phyloP scores from a whole-genome alignment of 305 asterid genomes.

The Rubia tinctorum region DNA sequence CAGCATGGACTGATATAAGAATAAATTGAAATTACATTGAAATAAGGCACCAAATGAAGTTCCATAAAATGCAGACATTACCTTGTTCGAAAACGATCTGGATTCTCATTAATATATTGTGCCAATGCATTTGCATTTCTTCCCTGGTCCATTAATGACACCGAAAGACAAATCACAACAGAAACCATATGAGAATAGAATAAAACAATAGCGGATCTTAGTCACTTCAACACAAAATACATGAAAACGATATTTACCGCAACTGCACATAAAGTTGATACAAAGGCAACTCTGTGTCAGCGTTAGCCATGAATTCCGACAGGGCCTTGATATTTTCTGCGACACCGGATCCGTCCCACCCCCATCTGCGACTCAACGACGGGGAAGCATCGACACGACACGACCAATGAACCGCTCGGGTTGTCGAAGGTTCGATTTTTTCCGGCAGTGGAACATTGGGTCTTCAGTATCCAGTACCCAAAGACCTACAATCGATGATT shows the following conservation, averaged over 20 bases:
- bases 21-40: slow-evolving; percentile 1
- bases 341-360: no score
- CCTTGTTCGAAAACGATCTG: slow-evolving; percentile 94
- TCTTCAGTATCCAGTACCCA: no score
- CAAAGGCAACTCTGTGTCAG: slow-evolving; percentile 78
- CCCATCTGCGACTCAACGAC: no score
- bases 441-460: no score
- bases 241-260: slow-evolving; percentile 49
- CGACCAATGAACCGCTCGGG: no score
- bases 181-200: slow-evolving; percentile 5
- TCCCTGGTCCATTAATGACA: slow-evolving; percentile 55
- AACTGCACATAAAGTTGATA: slow-evolving; percentile 67
- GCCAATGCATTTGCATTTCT: slow-evolving; percentile 86
- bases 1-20: background rate
- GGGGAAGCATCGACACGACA: no score
- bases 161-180: slow-evolving; percentile 9
- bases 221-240: background rate
- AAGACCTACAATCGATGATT: no score
- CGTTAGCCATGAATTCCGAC: slow-evolving; percentile 65
- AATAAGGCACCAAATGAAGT: slow-evolving; percentile 5
- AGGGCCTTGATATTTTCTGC: no score
- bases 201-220: background rate
- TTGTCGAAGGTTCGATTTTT: no score
- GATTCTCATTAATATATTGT: slow-evolving; percentile 90
- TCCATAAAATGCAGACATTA: slow-evolving; percentile 14